Conservation (phyloP, 2,329 filamentous ascomycete species). For the Ambrosiella xylebori region DNA sequence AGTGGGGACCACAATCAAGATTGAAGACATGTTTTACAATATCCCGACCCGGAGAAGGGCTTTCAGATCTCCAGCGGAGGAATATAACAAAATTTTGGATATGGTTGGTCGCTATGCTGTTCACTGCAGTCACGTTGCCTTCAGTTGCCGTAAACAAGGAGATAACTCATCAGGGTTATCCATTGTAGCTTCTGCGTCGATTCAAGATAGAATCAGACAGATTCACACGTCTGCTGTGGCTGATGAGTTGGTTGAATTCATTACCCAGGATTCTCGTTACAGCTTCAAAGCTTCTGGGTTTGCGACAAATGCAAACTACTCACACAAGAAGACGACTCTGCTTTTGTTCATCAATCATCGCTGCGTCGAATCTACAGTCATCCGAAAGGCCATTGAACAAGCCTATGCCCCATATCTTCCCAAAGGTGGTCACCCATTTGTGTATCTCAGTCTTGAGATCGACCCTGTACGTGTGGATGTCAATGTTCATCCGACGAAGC, state of each 20-base stretch:
- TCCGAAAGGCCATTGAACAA: conserved; percentile 83
- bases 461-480: conserved; percentile 87
- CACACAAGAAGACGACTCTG: conserved; percentile 72
- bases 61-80: conserved; percentile 80
- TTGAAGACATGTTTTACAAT: conserved; percentile 96
- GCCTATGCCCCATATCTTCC: conserved; percentile 76
- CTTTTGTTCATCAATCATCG: conserved; percentile 94
- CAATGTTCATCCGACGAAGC: conserved; percentile 92
- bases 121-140: conserved; percentile 78
- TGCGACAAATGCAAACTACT: conserved; percentile 87
- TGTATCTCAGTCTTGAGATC: conserved; percentile 83
- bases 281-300: conserved; percentile 70
- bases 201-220: conserved; percentile 71
- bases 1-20: conserved; percentile 82
- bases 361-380: conserved; percentile 71
- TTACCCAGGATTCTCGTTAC: conserved; percentile 55
- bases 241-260: conserved; percentile 70
- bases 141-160: conserved; percentile 92
- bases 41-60: conserved; percentile 74
- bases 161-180: conserved; percentile 71
- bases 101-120: conserved; percentile 86
- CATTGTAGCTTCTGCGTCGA: conserved; percentile 54
- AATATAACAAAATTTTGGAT: conserved; percentile 95
- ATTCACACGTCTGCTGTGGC: conserved; percentile 73
- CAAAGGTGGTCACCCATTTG: conserved; percentile 84